These are phyloP conservation scores for Pythium sp. DNA, from an alignment of 352 stramenopile genomes.

Conservation along the genomic window DNA sequence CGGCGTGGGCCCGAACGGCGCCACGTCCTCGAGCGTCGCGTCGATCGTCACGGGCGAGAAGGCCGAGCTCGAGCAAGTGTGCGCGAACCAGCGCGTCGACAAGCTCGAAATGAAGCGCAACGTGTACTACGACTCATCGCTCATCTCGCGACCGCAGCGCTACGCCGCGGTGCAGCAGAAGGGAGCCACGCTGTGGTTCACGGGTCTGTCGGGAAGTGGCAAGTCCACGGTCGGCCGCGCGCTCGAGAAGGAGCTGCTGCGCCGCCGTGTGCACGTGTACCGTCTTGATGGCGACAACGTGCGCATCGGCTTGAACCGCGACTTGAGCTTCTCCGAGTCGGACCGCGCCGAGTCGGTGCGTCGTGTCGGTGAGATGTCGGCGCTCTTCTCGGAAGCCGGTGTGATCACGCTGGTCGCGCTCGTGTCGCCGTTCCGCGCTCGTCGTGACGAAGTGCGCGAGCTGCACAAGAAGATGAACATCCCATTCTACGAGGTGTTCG, in stretches of 20 bases:
- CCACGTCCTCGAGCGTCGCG: neutral
- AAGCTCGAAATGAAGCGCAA: slow-evolving; percentile 76
- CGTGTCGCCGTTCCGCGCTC: slow-evolving; percentile 94
- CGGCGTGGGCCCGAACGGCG: slow-evolving; percentile 20
- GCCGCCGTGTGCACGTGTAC: slow-evolving; percentile 95
- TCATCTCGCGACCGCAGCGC: slow-evolving; percentile 56
- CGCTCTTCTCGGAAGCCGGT: slow-evolving; percentile 94
- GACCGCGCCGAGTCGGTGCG: slow-evolving; percentile 96
- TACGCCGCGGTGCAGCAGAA: slow-evolving; percentile 91
- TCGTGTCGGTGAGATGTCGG: slow-evolving; percentile 96
- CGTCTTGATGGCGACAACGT: slow-evolving; percentile 98
- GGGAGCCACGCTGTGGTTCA: slow-evolving; percentile 98
- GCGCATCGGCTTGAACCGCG: slow-evolving; percentile 96
- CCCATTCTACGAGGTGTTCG: slow-evolving; percentile 98
- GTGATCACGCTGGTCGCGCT: slow-evolving; percentile 98
- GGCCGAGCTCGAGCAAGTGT: slow-evolving; percentile 39
- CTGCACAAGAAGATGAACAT: slow-evolving; percentile 92
- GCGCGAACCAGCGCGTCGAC: slow-evolving; percentile 52
- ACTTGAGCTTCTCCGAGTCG: slow-evolving; percentile 94
- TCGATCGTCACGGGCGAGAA: slow-evolving; percentile 20
- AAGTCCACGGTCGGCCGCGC: slow-evolving; percentile 98
- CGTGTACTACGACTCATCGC: slow-evolving; percentile 82
- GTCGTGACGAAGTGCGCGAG: slow-evolving; percentile 93
- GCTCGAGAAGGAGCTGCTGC: slow-evolving; percentile 94
- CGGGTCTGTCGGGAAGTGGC: slow-evolving; percentile 94